Evolutionary conservation across 108 stramenopile species (phyloP).

Genomic region (Conticribra weissflogii): DNA sequence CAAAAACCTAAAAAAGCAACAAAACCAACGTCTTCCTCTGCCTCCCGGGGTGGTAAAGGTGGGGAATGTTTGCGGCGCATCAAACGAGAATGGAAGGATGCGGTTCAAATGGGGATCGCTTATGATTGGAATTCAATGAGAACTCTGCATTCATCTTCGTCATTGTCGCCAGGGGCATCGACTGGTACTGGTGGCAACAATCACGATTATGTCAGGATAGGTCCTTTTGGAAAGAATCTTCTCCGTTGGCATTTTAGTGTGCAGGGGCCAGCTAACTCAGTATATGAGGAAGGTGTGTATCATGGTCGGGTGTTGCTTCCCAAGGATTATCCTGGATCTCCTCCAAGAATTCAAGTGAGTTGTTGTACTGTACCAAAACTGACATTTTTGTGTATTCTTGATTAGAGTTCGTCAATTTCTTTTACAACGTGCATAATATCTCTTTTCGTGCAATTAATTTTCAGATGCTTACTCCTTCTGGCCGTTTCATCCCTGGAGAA

Average conservation of each 20-base stretch:
- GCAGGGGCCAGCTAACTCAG: slow-evolving; percentile 62
- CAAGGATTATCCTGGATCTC: slow-evolving; percentile 82
- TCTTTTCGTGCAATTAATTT: no score
- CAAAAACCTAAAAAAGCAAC: background rate
- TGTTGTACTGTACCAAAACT: background rate
- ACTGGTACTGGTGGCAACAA: slow-evolving; percentile 1
- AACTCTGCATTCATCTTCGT: slow-evolving; percentile 31
- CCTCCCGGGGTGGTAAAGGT: slow-evolving; percentile 24
- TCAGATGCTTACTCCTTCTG: slow-evolving; percentile 78
- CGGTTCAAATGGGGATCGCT: slow-evolving; percentile 75
- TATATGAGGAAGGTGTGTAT: slow-evolving; percentile 82
- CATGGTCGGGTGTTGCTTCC: slow-evolving; percentile 86
- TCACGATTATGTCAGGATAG: slow-evolving; percentile 59
- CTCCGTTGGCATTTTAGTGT: slow-evolving; percentile 92
- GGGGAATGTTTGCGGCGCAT: slow-evolving; percentile 68
- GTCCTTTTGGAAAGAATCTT: slow-evolving; percentile 76
- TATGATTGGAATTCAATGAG: slow-evolving; percentile 78
- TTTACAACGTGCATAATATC: background rate
- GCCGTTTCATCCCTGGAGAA: slow-evolving; percentile 67
- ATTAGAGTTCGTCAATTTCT: background rate
- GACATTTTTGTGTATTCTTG: background rate
- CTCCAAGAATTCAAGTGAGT: slow-evolving; percentile 76
- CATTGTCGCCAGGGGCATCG: background rate
- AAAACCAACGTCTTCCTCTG: background rate
- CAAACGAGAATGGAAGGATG: slow-evolving; percentile 83